phyloP scores from a whole-genome alignment of 345 rosid species.

The Carallia pectinifolia region DNA sequence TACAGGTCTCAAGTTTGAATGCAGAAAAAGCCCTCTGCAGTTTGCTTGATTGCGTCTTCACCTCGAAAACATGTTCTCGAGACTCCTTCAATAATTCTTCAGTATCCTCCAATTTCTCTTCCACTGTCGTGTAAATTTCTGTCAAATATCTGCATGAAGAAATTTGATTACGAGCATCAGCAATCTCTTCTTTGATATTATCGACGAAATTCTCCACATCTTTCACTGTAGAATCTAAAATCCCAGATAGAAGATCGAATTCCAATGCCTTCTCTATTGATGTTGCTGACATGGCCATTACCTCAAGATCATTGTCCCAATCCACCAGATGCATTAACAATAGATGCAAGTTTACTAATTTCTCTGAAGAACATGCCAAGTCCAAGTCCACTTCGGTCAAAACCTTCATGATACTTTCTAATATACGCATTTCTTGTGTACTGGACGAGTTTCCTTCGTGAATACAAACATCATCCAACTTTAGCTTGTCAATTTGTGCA shows the following conservation, averaged over 20 bases:
- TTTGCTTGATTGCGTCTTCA: constrained; percentile 66
- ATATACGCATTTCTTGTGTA: constrained; percentile 37
- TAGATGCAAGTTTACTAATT: constrained; percentile 62
- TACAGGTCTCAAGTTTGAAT: constrained; percentile 57
- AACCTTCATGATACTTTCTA: constrained; percentile 37
- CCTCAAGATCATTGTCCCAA: constrained; percentile 54
- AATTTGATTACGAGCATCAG: constrained; percentile 58
- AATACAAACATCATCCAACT: constrained; percentile 10
- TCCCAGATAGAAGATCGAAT: constrained; percentile 64
- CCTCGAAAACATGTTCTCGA: constrained; percentile 54
- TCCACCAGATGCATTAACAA: constrained; percentile 78
- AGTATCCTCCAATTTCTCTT: constrained; percentile 54
- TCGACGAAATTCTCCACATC: constrained; percentile 70
- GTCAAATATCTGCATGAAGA: constrained; percentile 53
- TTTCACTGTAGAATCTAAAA: constrained; percentile 77
- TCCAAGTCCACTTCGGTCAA: constrained; percentile 50
- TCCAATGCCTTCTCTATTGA: constrained; percentile 66
- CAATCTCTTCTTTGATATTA: constrained; percentile 55
- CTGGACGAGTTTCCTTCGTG: constrained; percentile 24
- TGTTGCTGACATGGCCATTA: constrained; percentile 38
- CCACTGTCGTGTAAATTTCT: constrained; percentile 34
- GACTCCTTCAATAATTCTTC: constrained; percentile 63
- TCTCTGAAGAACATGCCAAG: constrained; percentile 55
- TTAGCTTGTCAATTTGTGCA: constrained; percentile 5
- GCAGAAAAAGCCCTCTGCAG: constrained; percentile 53